Evolutionary conservation across 176 grass and related monocot genomes (phyloP).

Genomic region (Ensete glaucum): DNA sequence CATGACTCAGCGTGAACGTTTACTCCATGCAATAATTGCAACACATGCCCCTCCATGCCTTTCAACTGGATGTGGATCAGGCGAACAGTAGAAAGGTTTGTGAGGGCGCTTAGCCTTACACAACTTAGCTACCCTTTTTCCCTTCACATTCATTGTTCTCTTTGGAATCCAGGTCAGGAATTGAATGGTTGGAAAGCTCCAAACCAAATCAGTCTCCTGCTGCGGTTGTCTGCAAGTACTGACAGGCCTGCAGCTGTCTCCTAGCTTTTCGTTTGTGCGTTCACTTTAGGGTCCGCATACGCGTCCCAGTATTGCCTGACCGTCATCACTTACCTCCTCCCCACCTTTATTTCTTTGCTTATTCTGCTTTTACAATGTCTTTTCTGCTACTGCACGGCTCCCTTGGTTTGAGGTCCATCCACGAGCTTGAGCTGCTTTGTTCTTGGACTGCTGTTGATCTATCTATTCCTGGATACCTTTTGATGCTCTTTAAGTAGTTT

Average conservation of each 20-base stretch:
- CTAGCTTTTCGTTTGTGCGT: neutral
- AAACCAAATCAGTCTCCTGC: conserved; percentile 41
- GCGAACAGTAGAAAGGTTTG: neutral
- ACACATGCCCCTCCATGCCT: neutral
- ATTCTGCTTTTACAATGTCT: neutral
- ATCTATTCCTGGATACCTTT: neutral
- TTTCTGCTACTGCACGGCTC: neutral
- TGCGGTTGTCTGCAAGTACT: conserved; percentile 37
- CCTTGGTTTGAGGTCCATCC: neutral
- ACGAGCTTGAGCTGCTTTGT: neutral
- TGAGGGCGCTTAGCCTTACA: neutral
- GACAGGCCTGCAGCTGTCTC: conserved; percentile 1
- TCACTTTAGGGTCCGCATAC: neutral
- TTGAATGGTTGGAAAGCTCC: conserved; percentile 35
- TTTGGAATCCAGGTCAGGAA: conserved; percentile 35
- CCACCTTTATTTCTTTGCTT: neutral
- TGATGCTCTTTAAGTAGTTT: neutral
- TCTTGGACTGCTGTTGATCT: neutral
- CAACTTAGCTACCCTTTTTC: conserved; percentile 8
- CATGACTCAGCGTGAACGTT: neutral
- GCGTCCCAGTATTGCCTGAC: neutral
- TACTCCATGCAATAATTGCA: neutral
- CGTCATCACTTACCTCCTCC: neutral
- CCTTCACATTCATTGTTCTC: conserved; percentile 47
- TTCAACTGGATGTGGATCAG: neutral